Evolutionary conservation across 169 alveolate species (phyloP).

Genomic region (Plasmodium vivax): DNA sequence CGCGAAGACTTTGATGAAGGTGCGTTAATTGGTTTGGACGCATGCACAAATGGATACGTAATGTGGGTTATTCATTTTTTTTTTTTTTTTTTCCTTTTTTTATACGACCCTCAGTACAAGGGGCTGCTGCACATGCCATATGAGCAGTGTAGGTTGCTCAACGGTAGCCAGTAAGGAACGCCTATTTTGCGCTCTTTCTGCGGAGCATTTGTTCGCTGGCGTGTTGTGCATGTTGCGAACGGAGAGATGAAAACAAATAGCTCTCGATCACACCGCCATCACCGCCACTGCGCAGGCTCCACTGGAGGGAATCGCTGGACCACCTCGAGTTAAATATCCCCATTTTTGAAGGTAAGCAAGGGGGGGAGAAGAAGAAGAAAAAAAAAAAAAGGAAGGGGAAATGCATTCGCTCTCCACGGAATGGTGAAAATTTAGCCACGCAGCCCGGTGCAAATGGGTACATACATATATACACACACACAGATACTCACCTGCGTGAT

Average conservation of each 20-base stretch:
- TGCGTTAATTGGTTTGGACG: background rate
- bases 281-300: background rate
- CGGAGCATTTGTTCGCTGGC: background rate
- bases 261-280: background rate
- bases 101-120: slow-evolving; percentile 31
- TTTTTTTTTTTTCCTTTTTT: slow-evolving; percentile 11
- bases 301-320: slow-evolving; percentile 73
- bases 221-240: background rate
- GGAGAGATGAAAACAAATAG: background rate
- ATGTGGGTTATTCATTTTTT: background rate
- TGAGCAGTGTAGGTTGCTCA: slow-evolving; percentile 15
- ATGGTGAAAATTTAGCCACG: background rate
- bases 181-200: background rate
- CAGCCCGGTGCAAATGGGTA: background rate
- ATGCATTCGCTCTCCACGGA: background rate
- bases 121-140: slow-evolving; percentile 64
- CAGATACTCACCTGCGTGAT: too few species aligned
- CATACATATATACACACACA: background rate
- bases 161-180: slow-evolving; percentile 14
- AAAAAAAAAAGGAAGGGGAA: background rate
- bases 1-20: slow-evolving; percentile 59
- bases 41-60: background rate
- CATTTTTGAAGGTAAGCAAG: slow-evolving; percentile 47
- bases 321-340: slow-evolving; percentile 50
- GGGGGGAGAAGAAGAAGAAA: background rate